Evolutionary conservation across 108 stramenopile species (phyloP).

Genomic region (Skeletonema tropicum): DNA sequence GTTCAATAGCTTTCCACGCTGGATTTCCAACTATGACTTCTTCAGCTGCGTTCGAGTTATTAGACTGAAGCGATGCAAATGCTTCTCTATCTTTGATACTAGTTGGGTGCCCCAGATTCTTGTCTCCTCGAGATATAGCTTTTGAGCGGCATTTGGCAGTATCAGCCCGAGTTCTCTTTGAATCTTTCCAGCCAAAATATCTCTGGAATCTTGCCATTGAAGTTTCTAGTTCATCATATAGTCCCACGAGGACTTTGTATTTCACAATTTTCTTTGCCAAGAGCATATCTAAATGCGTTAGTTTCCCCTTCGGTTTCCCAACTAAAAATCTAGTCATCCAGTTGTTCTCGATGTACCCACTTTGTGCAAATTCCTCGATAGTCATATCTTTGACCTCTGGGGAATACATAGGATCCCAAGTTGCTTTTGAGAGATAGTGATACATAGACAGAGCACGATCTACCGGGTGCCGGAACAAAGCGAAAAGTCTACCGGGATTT

Average conservation of each 20-base stretch:
- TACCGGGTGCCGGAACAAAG: slow-evolving; percentile 55
- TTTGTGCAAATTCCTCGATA: slow-evolving; percentile 52
- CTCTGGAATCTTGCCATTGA: slow-evolving; percentile 43
- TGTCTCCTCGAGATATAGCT: slow-evolving; percentile 23
- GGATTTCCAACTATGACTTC: slow-evolving; percentile 28
- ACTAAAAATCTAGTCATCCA: slow-evolving; percentile 57
- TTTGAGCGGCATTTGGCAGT: slow-evolving; percentile 13
- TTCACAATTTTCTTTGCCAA: slow-evolving; percentile 52
- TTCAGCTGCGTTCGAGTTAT: slow-evolving; percentile 12
- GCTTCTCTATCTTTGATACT: slow-evolving; percentile 10
- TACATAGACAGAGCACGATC: slow-evolving; percentile 55
- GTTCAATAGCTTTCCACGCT: slow-evolving; percentile 44
- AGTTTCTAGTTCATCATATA: slow-evolving; percentile 46
- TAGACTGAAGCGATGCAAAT: slow-evolving; percentile 9
- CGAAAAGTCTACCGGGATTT: slow-evolving; percentile 42
- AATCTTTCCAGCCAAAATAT: slow-evolving; percentile 50
- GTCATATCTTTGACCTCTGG: slow-evolving; percentile 45
- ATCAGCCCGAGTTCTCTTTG: slow-evolving; percentile 1
- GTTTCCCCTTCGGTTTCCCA: slow-evolving; percentile 29
- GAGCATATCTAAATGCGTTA: slow-evolving; percentile 38
- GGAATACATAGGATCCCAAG: slow-evolving; percentile 52
- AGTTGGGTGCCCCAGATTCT: slow-evolving; percentile 18
- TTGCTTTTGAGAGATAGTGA: slow-evolving; percentile 40
- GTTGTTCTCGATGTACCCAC: slow-evolving; percentile 54
- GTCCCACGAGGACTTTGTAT: slow-evolving; percentile 46